Base-by-base conservation (phyloP, 306 rosid genomes). In the Lagenaria siceraria region DNA sequence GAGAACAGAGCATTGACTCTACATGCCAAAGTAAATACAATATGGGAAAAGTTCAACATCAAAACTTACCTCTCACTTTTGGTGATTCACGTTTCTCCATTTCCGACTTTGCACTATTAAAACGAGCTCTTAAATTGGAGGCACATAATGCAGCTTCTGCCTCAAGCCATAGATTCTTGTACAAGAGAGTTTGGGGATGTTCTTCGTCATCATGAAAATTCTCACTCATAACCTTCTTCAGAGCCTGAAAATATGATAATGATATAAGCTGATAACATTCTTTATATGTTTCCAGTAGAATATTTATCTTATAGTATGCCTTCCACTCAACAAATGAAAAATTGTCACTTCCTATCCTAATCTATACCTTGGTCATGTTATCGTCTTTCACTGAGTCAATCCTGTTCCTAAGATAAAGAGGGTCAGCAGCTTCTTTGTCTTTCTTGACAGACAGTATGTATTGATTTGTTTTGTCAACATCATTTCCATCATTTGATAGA, bases 121-220 rank as follows among this genome's bases (percentile, higher is more conserved):
- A 92, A 33, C 97, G 99, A 80, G 88, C 92, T 83, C 66, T 96
- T 83, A 82, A 90, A 69, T 78, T 80, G 78, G 81, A 38, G 35
- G 97, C 86, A 83, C 97, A 96, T 19, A 96, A 80, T 74, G 84
- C 88, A 85, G 99, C 99, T 85, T 96, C 99, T 75, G 99, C 97
- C 82, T 96, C 98, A 10, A 92, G 96, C 99, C 99, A 96, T 17
- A 96, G 90, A 74, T 89, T 87, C 86, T 86, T 96, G 81, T 87
- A 96, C 73, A 96, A 81, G 52, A 75, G 79, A 82, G 87, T 40
- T 76, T 88, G 88, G 80, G 90, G 84, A 31, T 85, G 81, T 62
- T 83, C 76, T 78, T 88, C 87, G 17, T 89, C 89, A 38, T 81
- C 84, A 78, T 81, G 80, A 60, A 89, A 89, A 85, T 90, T 89